These are phyloP conservation scores for Dictyostelium firmibasis DNA, from an alignment of 78 protist genomes.

Conservation along the genomic window DNA sequence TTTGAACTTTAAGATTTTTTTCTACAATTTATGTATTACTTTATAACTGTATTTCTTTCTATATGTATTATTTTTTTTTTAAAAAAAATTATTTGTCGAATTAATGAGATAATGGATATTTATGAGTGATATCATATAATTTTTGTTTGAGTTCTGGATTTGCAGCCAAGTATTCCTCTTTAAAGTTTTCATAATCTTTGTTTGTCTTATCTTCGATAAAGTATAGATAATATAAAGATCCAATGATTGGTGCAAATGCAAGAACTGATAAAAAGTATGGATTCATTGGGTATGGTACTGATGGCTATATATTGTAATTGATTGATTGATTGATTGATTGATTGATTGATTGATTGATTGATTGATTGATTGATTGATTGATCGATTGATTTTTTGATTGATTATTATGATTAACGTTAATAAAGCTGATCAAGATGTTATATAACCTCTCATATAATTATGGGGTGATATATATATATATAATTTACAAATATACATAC, in stretches of 20 bases:
- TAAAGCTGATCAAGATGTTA: too few relatives aligned
- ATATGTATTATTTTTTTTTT: not conserved
- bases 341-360: too few relatives aligned
- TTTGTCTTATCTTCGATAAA: not conserved
- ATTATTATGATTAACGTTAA: too few relatives aligned
- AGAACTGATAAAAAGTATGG: not conserved
- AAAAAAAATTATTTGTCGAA: not conserved
- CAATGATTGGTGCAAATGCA: not conserved
- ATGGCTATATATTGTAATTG: not conserved
- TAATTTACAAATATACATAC: not conserved
- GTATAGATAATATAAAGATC: not conserved
- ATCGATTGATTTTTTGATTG: too few relatives aligned
- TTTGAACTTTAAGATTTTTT: not conserved
- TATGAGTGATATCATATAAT: not conserved
- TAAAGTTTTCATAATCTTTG: not conserved
- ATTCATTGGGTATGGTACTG: not conserved
- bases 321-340: too few relatives aligned
- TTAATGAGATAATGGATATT: constrained; percentile 12
- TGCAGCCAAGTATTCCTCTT: not conserved
- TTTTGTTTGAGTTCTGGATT: constrained; percentile 19
- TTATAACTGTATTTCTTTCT: not conserved
- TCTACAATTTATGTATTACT: not conserved
- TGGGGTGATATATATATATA: not conserved
- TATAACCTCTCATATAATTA: too few relatives aligned
- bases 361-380: too few relatives aligned